Base-by-base conservation (phyloP, 129 eudicot species). In the Gnaphalium uliginosum region DNA sequence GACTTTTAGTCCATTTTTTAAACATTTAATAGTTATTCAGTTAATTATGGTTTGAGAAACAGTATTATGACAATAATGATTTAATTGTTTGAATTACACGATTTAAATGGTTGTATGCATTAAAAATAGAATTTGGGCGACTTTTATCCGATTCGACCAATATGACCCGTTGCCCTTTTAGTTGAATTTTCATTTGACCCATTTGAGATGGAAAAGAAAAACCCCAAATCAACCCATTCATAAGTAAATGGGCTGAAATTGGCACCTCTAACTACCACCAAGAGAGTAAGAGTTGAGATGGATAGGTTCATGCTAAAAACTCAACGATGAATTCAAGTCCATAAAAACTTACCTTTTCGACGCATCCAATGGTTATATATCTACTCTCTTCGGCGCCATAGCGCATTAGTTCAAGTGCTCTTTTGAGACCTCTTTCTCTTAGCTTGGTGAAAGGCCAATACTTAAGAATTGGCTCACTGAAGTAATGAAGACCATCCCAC, bases 341-440 rank as follows among this genome's bases (percentile, higher is more conserved):
- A 14, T 4, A 26, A 3, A 29, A 30, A 24, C 23, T 76, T 13
- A 88, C 97, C 84, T 91, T 88, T 77, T 86, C 95, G 6, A 91
- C 83, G 46, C 90, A 86, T 68, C 90, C 92, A 39, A 79, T 85
- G 35, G 96, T 87, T 8, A 87, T 87, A 59, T 87, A 89, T 87
- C 96, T 81, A 50, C 69, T 83, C 71, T 83, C 88, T 68, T 87
- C 81, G 1, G 96, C 92, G 8, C 83, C 75, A 51, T 89, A 87
- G 3, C 86, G 81, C 96, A 89, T 87, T 78, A 83, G 80, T 53
- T 83, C 87, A 79, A 89, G 81, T 14, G 87, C 76, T 69, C 83
- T 87, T 66, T 74, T 75, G 18, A 89, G 67, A 21, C 88, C 96
- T 74, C 71, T 87, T 74, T 89, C 88, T 71, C 96, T 76, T 14